Percentiles rank a stretch among this genome's conserved stretches.
Conservation (phyloP, 2,329 filamentous ascomycete species). For the Thelonectria olida region DNA sequence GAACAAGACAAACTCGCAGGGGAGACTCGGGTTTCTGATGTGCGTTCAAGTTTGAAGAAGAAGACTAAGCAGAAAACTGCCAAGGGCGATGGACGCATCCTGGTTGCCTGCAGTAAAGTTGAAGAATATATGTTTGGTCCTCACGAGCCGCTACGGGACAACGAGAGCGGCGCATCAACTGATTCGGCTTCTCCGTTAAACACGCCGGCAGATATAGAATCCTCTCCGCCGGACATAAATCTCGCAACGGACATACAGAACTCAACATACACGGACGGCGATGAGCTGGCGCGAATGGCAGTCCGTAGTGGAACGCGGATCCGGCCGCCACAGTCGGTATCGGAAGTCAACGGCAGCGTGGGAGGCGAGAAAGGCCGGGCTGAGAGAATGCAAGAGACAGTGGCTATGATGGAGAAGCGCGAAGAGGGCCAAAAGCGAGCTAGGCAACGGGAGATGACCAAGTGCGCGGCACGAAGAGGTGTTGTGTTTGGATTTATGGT, state of each 20-base stretch:
- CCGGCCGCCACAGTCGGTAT: slow-evolving; percentile 48
- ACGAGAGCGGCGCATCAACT: slow-evolving; percentile 47
- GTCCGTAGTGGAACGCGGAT: slow-evolving; percentile 49
- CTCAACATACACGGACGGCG: slow-evolving; percentile 50
- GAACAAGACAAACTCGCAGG: no score
- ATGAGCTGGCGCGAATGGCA: slow-evolving; percentile 45
- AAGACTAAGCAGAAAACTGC: background rate
- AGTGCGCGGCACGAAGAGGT: slow-evolving; percentile 68
- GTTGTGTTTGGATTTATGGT: slow-evolving; percentile 62
- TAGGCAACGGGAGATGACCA: slow-evolving; percentile 65
- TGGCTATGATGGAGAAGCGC: slow-evolving; percentile 59
- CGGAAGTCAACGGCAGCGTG: slow-evolving; percentile 65
- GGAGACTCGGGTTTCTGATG: no score
- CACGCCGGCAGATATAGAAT: slow-evolving; percentile 23
- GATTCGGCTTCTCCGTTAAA: slow-evolving; percentile 42
- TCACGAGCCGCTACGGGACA: slow-evolving; percentile 47
- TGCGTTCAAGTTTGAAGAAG: no score
- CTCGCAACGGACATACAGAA: slow-evolving; percentile 2
- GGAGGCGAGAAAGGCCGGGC: slow-evolving; percentile 64
- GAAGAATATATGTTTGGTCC: slow-evolving; percentile 61
- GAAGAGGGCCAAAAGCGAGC: slow-evolving; percentile 55
- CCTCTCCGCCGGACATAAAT: background rate
- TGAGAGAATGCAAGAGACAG: slow-evolving; percentile 61
- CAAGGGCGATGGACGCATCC: slow-evolving; percentile 56
- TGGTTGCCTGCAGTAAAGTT: slow-evolving; percentile 59